These are phyloP conservation scores for Leishmania martiniquensis DNA, from an alignment of 208 protist genomes.

Conservation along the genomic window DNA sequence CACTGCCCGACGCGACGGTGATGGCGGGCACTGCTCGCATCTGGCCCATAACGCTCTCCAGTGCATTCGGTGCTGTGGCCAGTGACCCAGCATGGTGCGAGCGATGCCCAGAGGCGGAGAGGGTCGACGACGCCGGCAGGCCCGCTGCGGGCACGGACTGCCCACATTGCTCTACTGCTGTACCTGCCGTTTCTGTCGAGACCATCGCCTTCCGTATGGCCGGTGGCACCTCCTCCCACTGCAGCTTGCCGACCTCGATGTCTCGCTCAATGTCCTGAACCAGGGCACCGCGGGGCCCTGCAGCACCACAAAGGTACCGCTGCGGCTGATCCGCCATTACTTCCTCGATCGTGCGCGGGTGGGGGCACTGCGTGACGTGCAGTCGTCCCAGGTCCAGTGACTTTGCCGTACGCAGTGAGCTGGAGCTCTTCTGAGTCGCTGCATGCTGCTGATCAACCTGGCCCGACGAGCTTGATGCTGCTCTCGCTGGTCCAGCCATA, in stretches of 20 bases:
- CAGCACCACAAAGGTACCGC: slow-evolving; percentile 15
- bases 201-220: slow-evolving; percentile 40
- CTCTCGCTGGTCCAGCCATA: not conserved
- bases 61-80: slow-evolving; percentile 16
- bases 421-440: slow-evolving; percentile 36
- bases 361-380: slow-evolving; percentile 54
- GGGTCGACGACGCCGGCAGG: not conserved
- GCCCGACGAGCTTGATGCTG: slow-evolving; percentile 9
- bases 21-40: slow-evolving; percentile 17
- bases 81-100: slow-evolving; percentile 17
- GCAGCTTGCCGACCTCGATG: slow-evolving; percentile 52
- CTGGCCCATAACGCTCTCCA: slow-evolving; percentile 31
- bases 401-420: slow-evolving; percentile 54
- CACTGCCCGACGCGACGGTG: slow-evolving; percentile 1
- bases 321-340: slow-evolving; percentile 58
- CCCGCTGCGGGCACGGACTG: not conserved
- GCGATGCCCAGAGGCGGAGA: slow-evolving; percentile 3
- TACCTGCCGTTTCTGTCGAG: slow-evolving; percentile 12
- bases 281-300: slow-evolving; percentile 10
- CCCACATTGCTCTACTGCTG: slow-evolving; percentile 4
- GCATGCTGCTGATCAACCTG: slow-evolving; percentile 24
- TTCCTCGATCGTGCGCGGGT: slow-evolving; percentile 68
- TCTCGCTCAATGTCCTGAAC: slow-evolving; percentile 48
- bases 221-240: slow-evolving; percentile 56
- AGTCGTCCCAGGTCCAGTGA: slow-evolving; percentile 45